These are phyloP conservation scores for Fusarium nurragi DNA, from an alignment of 2,329 filamentous ascomycete genomes.

Conservation along the genomic window DNA sequence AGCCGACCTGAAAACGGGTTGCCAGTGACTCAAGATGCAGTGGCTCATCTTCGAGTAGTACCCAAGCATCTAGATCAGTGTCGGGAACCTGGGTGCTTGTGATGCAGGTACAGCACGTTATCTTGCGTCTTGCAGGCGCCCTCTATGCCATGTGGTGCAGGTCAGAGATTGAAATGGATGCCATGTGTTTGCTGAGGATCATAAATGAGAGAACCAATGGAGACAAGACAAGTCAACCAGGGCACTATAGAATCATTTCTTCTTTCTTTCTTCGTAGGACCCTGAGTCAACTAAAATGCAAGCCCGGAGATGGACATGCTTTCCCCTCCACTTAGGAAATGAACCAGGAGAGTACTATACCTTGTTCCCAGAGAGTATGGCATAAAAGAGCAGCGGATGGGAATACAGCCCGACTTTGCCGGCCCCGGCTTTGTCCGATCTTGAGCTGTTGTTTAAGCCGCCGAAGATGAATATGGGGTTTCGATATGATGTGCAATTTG, in stretches of 20 bases:
- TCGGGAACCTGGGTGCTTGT: constrained; percentile 10
- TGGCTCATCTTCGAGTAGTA: constrained; percentile 1
- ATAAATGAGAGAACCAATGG: not conserved
- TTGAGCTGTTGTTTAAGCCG: not conserved
- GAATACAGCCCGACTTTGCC: not conserved
- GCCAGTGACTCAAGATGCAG: not conserved
- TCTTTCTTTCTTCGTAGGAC: constrained; percentile 20
- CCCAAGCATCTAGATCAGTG: not conserved
- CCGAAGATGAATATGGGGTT: constrained; percentile 2
- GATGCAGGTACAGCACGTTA: constrained; percentile 23
- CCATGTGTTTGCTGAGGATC: not conserved
- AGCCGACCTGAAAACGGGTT: not conserved
- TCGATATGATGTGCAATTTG: not conserved
- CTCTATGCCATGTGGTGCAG: not conserved
- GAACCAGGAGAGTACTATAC: not conserved
- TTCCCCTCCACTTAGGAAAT: constrained; percentile 4
- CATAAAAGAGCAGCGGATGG: not conserved
- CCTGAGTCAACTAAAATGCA: constrained; percentile 41
- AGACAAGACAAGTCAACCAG: not conserved
- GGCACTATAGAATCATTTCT: constrained; percentile 29
- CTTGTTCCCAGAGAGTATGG: not conserved
- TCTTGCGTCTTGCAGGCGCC: not conserved
- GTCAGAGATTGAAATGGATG: not conserved
- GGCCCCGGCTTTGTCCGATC: constrained; percentile 42
- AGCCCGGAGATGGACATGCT: constrained; percentile 22